Evolutionary conservation across 345 rosid species (phyloP).

Genomic region (Reutealis trisperma): DNA sequence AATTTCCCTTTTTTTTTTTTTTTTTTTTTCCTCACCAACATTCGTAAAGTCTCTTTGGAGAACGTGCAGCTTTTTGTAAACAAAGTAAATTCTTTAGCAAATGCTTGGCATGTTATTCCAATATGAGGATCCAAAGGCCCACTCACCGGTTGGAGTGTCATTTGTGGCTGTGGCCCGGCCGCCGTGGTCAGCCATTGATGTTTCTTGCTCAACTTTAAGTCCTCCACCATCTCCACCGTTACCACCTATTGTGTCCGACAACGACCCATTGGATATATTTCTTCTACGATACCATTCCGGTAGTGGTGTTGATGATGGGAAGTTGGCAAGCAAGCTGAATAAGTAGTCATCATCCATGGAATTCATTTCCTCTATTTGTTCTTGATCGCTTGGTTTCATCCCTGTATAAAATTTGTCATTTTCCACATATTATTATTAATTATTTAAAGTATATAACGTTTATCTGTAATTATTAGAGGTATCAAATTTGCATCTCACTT

Average conservation of each 20-base stretch:
- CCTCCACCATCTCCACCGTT: constrained; percentile 24
- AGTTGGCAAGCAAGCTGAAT: constrained; percentile 61
- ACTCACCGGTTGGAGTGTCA: constrained; percentile 30
- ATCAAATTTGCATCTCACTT: too few species aligned
- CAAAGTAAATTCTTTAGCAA: constrained; percentile 25
- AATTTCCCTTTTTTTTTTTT: neutral
- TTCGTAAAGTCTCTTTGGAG: neutral
- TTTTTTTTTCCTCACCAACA: neutral
- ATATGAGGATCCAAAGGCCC: constrained; percentile 36
- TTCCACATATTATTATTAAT: neutral
- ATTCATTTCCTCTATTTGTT: constrained; percentile 40
- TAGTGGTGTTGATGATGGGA: constrained; percentile 57
- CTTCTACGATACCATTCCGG: constrained; percentile 64
- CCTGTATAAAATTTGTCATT: constrained; percentile 17
- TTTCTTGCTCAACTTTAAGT: constrained; percentile 19
- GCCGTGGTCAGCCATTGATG: neutral
- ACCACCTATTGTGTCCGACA: constrained; percentile 22
- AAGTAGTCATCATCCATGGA: constrained; percentile 63
- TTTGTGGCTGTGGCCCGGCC: neutral
- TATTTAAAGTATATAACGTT: too few species aligned
- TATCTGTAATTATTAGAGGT: too few species aligned
- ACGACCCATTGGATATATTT: constrained; percentile 19
- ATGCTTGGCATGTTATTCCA: constrained; percentile 74
- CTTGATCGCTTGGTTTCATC: constrained; percentile 33
- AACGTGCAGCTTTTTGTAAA: neutral